These are phyloP conservation scores for Ailanthus altissimus DNA, from an alignment of 345 rosid genomes.

Conservation along the genomic window DNA sequence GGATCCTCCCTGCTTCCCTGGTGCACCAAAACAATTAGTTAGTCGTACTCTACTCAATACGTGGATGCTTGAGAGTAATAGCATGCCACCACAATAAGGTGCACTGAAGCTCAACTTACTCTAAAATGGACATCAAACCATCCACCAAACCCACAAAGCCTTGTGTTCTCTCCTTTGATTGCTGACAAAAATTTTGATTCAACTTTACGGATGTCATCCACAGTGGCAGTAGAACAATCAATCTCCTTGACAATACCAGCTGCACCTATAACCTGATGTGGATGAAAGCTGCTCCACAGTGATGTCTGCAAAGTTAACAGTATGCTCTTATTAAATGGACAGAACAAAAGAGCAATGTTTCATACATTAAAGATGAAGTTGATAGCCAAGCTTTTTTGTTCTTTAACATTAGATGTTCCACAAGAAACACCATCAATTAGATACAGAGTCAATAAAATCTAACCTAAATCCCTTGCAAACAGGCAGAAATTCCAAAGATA, in stretches of 20 bases:
- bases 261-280: conserved; percentile 80
- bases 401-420: conserved; percentile 1
- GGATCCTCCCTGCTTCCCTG: conserved; percentile 87
- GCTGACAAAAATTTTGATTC: conserved; percentile 58
- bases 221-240: conserved; percentile 80
- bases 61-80: not conserved
- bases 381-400: not conserved
- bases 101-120: conserved; percentile 49
- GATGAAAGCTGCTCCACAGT: conserved; percentile 92
- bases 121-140: conserved; percentile 98
- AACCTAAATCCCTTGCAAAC: not conserved
- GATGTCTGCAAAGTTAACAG: conserved; percentile 57
- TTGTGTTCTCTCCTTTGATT: conserved; percentile 44
- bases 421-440: not conserved
- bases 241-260: conserved; percentile 74
- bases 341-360: not conserved
- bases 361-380: not conserved
- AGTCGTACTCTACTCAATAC: not conserved
- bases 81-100: not conserved
- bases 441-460: not conserved
- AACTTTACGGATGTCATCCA: conserved; percentile 68
- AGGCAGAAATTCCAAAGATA: not conserved
- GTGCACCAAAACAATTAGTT: conserved; percentile 17
- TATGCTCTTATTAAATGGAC: conserved; percentile 3
- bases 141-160: conserved; percentile 84